A percentile compares a stretch with the other conserved stretches of the same genome.
These are phyloP conservation scores for Coemansia sp. DNA, from an alignment of 192 early-diverging fungal species.

Conservation along the genomic window DNA sequence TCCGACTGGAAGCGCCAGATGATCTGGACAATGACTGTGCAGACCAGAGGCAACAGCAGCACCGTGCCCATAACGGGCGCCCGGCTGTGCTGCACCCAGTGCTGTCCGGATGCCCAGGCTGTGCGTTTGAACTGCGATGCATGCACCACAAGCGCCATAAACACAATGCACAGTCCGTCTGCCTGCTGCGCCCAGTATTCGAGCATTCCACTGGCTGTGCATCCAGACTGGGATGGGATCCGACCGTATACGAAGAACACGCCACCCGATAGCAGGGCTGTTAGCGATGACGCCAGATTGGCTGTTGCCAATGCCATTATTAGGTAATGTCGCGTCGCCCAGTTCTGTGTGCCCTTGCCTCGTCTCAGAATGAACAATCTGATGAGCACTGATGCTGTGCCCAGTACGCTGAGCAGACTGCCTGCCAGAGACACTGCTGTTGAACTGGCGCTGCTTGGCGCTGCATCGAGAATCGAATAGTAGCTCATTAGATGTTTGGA, in stretches of 20 bases:
- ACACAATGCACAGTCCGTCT: constrained; percentile 21
- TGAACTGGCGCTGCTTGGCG: constrained; percentile 49
- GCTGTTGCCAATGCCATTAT: constrained; percentile 12
- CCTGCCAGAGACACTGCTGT: constrained; percentile 20
- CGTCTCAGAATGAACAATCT: constrained; percentile 13
- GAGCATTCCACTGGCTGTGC: constrained; percentile 45
- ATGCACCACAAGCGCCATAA: constrained; percentile 24
- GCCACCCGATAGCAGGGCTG: constrained; percentile 24
- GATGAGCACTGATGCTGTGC: constrained; percentile 17
- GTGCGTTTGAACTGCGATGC: constrained; percentile 18
- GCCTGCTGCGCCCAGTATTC: constrained; percentile 47
- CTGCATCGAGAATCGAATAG: constrained; percentile 36
- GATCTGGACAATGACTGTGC: constrained; percentile 28
- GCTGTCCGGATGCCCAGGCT: constrained; percentile 22
- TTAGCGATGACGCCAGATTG: constrained; percentile 16
- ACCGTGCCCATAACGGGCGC: constrained; percentile 37
- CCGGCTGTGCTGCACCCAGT: constrained; percentile 47
- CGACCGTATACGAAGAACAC: constrained; percentile 41
- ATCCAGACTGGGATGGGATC: constrained; percentile 25
- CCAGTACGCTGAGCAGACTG: constrained; percentile 27
- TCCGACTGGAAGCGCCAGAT: constrained; percentile 48
- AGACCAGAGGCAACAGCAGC: constrained; percentile 33
- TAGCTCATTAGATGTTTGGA: constrained; percentile 18
- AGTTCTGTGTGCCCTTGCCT: not conserved
- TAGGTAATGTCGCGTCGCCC: constrained; percentile 36